phyloP scores from a whole-genome alignment of 2,329 filamentous ascomycete species.

The Arthrinium puccinioides region DNA sequence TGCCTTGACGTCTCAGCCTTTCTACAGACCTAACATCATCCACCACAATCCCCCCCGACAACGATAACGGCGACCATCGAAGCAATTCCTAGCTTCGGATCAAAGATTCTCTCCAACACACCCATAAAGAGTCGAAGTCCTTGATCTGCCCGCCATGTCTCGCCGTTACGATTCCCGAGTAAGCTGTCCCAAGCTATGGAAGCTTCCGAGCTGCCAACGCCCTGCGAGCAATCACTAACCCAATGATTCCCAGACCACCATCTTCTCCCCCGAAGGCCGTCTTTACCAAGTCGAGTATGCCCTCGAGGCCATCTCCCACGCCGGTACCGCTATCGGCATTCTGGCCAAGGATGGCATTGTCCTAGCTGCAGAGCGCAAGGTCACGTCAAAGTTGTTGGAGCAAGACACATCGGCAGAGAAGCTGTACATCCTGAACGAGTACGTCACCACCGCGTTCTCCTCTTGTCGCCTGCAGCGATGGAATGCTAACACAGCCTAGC shows the following conservation, averaged over 20 bases:
- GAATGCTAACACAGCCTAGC: conserved; percentile 43
- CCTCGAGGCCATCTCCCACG: conserved; percentile 96
- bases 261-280: conserved; percentile 98
- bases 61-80: conserved; percentile 2
- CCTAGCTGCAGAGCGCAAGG: conserved; percentile 94
- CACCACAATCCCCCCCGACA: background rate
- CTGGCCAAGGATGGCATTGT: conserved; percentile 98
- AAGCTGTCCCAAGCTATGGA: conserved; percentile 36
- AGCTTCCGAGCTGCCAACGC: background rate
- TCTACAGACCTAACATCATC: background rate
- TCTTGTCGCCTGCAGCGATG: background rate
- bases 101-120: too few species aligned
- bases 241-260: conserved; percentile 66
- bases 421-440: conserved; percentile 99
- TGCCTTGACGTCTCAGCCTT: background rate
- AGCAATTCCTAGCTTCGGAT: conserved; percentile 9
- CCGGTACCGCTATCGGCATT: conserved; percentile 93
- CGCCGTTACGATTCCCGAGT: conserved; percentile 96
- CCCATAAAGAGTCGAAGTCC: too few species aligned
- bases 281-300: conserved; percentile 99
- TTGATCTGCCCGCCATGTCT: conserved; percentile 62
- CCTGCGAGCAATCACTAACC: conserved; percentile 10
- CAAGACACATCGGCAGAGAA: conserved; percentile 99
- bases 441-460: conserved; percentile 24
- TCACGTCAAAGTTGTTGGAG: conserved; percentile 97